Evolutionary conservation across 2,329 filamentous ascomycete species (phyloP), one percentile per base, ranked within the genome.

Genomic region (Paradendryphiella salina): DNA sequence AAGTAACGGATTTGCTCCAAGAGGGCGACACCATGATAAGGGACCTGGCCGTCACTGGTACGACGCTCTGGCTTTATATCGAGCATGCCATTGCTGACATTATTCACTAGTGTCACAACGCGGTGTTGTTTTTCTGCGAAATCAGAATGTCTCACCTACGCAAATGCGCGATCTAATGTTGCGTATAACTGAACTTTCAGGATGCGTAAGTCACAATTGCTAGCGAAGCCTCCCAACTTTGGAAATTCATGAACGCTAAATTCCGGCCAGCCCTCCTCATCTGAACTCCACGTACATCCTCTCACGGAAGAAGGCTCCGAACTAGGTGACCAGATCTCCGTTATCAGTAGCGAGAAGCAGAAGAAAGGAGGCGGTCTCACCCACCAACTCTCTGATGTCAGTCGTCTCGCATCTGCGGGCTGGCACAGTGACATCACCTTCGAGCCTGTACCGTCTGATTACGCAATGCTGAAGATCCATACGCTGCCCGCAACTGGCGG

Each of bases 61-160:
- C 23, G 51, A 40, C 31, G 17, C 14, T 7, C 14, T 41, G 11
- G 29, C 23, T n/a, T 9, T 13, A 8, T 13, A 31, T 10, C 5
- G 10, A 37, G 13, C 10, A 10, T 9, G 7, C 43, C 13, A 15
- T 18, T 29, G 21, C 46, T 36, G 33, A 45, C 23, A 17, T 17
- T 29, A 40, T 13, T 11, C 40, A 9, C 11, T 42, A 87, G 85
- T 89, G 57, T 88, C 85, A 1, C 81, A 83, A 52, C 81, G 86
- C 0, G 85, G 85, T 8, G 86, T 89, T 3, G 85, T 88, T 26
- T 87, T 88, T 74, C 87, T 89, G 73, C 81, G 85, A 15, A 79
- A 81, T 23, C 86, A 89, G 57, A 74, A 61, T 51, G 64, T 67
- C 7, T 83, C 60, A 76, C 79, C 63, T 71, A 88, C 31, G 80